These are phyloP conservation scores for Ascocoryne sarcoides DNA, from an alignment of 2,329 filamentous ascomycete species.

Conservation along the genomic window DNA sequence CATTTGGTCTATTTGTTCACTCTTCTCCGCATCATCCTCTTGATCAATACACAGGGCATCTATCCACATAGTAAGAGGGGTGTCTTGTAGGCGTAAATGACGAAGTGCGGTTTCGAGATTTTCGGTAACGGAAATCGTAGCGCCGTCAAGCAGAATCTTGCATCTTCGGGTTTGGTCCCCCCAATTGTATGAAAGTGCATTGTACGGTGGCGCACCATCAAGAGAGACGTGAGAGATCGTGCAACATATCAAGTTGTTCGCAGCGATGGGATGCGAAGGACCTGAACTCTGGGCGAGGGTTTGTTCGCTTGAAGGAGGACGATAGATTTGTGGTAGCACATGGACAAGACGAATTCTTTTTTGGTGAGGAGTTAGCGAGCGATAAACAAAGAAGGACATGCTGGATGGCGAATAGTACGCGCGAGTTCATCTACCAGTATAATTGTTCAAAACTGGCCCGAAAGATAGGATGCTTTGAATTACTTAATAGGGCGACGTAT, in stretches of 20 bases:
- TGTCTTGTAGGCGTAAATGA: slow-evolving; percentile 6
- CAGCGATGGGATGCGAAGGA: not conserved
- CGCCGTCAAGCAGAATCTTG: slow-evolving; percentile 3
- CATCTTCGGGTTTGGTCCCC: not conserved
- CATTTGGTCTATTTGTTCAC: slow-evolving; percentile 22
- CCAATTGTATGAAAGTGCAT: slow-evolving; percentile 7
- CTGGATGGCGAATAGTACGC: not conserved
- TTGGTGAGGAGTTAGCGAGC: not conserved
- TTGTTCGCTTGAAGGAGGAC: no score
- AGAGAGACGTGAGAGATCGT: not conserved
- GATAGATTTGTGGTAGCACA: not conserved
- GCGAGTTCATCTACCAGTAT: not conserved
- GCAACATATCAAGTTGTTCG: not conserved
- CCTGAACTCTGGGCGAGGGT: no score
- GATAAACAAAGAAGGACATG: not conserved
- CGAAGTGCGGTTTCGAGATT: slow-evolving; percentile 13
- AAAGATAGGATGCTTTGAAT: not conserved
- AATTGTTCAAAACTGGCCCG: not conserved
- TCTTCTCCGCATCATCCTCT: slow-evolving; percentile 18
- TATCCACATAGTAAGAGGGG: slow-evolving; percentile 19
- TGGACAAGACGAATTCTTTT: not conserved
- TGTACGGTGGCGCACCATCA: slow-evolving; percentile 1
- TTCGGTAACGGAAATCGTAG: slow-evolving; percentile 3
- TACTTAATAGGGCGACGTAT: not conserved
- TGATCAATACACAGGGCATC: slow-evolving; percentile 28